Conservation (phyloP, 2,329 filamentous ascomycete genomes). For the Nemania sp. region DNA sequence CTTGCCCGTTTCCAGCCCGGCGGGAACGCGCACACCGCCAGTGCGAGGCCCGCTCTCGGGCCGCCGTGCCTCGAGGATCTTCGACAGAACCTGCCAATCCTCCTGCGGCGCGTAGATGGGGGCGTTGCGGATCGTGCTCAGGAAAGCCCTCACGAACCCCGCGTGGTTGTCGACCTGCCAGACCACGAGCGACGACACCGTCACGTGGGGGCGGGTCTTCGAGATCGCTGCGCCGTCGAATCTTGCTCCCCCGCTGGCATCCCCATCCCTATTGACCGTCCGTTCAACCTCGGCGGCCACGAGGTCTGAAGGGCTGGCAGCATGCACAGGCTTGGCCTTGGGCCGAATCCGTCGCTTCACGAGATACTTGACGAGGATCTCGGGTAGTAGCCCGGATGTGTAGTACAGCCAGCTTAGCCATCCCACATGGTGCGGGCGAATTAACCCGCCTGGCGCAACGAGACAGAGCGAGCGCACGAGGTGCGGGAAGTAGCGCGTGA, state of each 20-base stretch:
- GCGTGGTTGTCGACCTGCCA: constrained; percentile 71
- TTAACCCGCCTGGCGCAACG: constrained; percentile 69
- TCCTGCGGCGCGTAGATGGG: constrained; percentile 68
- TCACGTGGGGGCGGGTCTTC: constrained; percentile 53
- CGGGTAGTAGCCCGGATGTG: constrained; percentile 60
- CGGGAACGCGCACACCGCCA: constrained; percentile 32
- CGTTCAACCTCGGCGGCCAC: constrained; percentile 31
- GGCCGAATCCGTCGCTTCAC: constrained; percentile 40
- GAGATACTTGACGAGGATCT: constrained; percentile 53
- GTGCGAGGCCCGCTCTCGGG: background rate
- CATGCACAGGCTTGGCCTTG: constrained; percentile 2
- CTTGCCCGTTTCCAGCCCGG: constrained; percentile 49
- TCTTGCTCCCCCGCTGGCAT: constrained; percentile 42
- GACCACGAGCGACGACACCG: constrained; percentile 63
- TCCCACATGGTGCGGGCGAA: constrained; percentile 65
- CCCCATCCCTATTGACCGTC: constrained; percentile 39
- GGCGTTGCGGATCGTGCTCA: constrained; percentile 70
- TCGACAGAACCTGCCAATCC: constrained; percentile 62
- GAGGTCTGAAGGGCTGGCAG: constrained; percentile 24
- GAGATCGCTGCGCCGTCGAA: constrained; percentile 57
- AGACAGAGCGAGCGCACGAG: constrained; percentile 66
- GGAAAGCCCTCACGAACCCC: constrained; percentile 71
- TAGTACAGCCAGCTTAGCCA: constrained; percentile 67
- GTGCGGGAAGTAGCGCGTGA: constrained; percentile 69
- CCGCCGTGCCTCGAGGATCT: constrained; percentile 46